A percentile compares a stretch with the other conserved stretches of the same genome.
Evolutionary conservation across 2,329 filamentous ascomycete species (phyloP).

Genomic region (Pseudogymnoascus destructans): DNA sequence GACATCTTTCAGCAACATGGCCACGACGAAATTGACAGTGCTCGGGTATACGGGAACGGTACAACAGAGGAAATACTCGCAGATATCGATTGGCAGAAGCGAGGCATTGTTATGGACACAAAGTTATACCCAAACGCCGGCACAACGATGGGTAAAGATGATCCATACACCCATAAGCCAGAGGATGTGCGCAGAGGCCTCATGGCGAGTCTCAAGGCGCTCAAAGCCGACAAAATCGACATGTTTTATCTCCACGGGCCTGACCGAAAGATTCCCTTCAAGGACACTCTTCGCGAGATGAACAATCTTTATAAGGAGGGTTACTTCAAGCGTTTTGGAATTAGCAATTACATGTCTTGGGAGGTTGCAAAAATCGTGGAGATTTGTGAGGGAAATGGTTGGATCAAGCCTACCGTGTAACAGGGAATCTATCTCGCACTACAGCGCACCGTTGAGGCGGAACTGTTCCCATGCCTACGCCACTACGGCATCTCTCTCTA

Average conservation of each 20-base stretch:
- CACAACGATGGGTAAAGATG: conserved; percentile 29
- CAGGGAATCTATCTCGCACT: conserved; percentile 27
- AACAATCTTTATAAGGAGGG: conserved; percentile 27
- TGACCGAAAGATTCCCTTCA: conserved; percentile 21
- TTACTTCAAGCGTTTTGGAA: conserved; percentile 35
- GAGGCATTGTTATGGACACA: conserved; percentile 48
- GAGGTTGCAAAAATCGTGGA: conserved; percentile 23
- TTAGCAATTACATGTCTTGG: conserved; percentile 45
- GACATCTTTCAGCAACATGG: conserved; percentile 53
- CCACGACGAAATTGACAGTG: conserved; percentile 58
- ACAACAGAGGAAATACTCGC: conserved; percentile 51
- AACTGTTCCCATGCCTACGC: conserved; percentile 44
- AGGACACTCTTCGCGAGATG: conserved; percentile 22
- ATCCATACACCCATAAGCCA: conserved; percentile 36
- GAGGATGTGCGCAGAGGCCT: conserved; percentile 37
- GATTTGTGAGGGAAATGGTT: conserved; percentile 25
- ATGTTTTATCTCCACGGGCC: conserved; percentile 23
- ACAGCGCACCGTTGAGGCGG: conserved; percentile 42
- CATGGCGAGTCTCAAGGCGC: conserved; percentile 37
- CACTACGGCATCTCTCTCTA: conserved; percentile 49
- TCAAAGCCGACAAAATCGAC: conserved; percentile 35
- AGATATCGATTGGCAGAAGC: conserved; percentile 47
- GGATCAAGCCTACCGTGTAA: conserved; percentile 26
- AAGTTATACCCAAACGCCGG: conserved; percentile 30
- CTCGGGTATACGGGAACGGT: conserved; percentile 49